Evolutionary conservation across 2,329 filamentous ascomycete genomes (phyloP).

Genomic region (Blumeriella jaapii): DNA sequence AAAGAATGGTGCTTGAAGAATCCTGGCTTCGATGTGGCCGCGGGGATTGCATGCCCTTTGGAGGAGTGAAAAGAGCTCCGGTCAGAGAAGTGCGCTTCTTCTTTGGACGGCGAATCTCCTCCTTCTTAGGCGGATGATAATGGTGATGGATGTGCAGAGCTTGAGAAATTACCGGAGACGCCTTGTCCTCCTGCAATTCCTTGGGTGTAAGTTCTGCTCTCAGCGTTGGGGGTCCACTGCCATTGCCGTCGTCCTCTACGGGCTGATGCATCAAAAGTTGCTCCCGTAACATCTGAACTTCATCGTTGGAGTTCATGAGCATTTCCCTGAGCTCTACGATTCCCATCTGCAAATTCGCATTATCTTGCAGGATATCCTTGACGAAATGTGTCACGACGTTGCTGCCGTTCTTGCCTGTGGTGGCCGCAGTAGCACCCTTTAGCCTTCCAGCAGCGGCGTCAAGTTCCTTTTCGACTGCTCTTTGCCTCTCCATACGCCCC

Average conservation of each 20-base stretch:
- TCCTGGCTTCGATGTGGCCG: slow-evolving; percentile 31
- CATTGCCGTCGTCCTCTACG: slow-evolving; percentile 28
- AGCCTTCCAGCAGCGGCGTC: slow-evolving; percentile 68
- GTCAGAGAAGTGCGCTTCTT: slow-evolving; percentile 60
- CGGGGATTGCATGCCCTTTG: slow-evolving; percentile 27
- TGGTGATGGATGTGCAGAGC: slow-evolving; percentile 92
- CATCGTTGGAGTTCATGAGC: slow-evolving; percentile 83
- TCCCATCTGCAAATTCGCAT: slow-evolving; percentile 83
- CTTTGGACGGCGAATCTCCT: slow-evolving; percentile 50
- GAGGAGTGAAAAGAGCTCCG: slow-evolving; percentile 49
- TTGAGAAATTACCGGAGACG: slow-evolving; percentile 40
- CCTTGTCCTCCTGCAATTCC: slow-evolving; percentile 22
- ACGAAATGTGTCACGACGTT: slow-evolving; percentile 92
- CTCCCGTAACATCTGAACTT: slow-evolving; percentile 77
- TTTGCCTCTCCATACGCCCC: slow-evolving; percentile 70
- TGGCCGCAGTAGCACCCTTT: slow-evolving; percentile 61
- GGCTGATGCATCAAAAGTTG: slow-evolving; percentile 74
- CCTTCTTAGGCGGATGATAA: slow-evolving; percentile 62
- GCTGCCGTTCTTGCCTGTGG: slow-evolving; percentile 45
- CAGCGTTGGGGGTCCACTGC: slow-evolving; percentile 41
- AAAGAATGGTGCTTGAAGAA: slow-evolving; percentile 31
- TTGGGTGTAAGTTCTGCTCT: slow-evolving; percentile 57
- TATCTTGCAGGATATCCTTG: slow-evolving; percentile 88
- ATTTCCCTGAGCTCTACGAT: slow-evolving; percentile 87
- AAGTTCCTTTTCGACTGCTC: slow-evolving; percentile 71